Percentiles rank a stretch among this genome's conserved stretches.
These are phyloP conservation scores for Colletotrichum sp. DNA, from an alignment of 2,329 filamentous ascomycete species.

Conservation along the genomic window DNA sequence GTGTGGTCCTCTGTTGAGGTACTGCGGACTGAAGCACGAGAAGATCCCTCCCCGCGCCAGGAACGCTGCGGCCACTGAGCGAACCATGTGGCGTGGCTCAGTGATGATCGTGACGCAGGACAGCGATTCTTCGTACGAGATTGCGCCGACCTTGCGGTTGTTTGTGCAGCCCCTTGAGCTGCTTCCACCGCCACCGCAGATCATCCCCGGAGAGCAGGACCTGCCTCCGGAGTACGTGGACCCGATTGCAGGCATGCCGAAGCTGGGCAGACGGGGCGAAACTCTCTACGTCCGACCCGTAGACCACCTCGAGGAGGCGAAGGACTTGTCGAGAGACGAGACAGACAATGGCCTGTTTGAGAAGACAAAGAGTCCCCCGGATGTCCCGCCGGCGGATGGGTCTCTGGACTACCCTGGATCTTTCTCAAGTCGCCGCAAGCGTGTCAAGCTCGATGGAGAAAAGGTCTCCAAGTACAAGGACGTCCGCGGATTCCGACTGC, in stretches of 20 bases:
- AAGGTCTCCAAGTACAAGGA: constrained; percentile 82
- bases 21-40: constrained; percentile 81
- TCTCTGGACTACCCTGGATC: constrained; percentile 55
- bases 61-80: constrained; percentile 49
- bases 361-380: constrained; percentile 59
- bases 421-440: constrained; percentile 58
- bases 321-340: constrained; percentile 80
- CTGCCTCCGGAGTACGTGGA: constrained; percentile 86
- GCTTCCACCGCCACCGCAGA: constrained; percentile 76
- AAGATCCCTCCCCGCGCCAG: constrained; percentile 44
- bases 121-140: constrained; percentile 79
- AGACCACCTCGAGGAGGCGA: constrained; percentile 80
- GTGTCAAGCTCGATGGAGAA: constrained; percentile 74
- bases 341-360: constrained; percentile 86
- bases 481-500: constrained; percentile 80
- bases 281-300: constrained; percentile 89
- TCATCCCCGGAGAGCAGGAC: constrained; percentile 66
- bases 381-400: constrained; percentile 46
- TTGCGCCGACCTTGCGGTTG: constrained; percentile 78
- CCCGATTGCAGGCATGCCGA: constrained; percentile 85
- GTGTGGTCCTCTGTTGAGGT: constrained; percentile 89
- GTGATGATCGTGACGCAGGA: constrained; percentile 96
- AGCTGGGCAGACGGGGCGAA: constrained; percentile 82
- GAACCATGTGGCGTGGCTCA: constrained; percentile 89
- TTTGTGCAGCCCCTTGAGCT: constrained; percentile 89